phyloP scores from a whole-genome alignment of 2,329 filamentous ascomycete genomes.

The Sporothrix brasiliensis region DNA sequence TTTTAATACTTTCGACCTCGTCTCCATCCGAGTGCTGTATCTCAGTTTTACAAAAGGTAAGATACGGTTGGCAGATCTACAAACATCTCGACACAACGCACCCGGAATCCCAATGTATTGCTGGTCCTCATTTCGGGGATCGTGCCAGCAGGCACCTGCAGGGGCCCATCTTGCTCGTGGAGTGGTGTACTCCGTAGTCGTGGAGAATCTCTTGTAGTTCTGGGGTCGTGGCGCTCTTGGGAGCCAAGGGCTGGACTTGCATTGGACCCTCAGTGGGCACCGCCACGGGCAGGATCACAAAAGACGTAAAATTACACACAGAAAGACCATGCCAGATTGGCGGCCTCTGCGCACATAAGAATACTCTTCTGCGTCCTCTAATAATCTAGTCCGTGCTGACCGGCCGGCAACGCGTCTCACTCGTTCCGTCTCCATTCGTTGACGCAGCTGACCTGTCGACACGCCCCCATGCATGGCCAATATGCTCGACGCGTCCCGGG shows the following conservation, averaged over 20 bases:
- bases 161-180: constrained; percentile 2
- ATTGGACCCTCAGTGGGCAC: not conserved
- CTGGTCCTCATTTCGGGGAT: constrained; percentile 19
- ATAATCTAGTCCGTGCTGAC: not conserved
- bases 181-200: not conserved
- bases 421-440: not conserved
- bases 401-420: constrained; percentile 5
- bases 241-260: not conserved
- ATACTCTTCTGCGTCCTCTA: not conserved
- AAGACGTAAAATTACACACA: not conserved
- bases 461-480: not conserved
- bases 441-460: not conserved
- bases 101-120: not conserved
- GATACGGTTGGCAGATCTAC: not conserved
- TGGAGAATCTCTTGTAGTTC: not conserved
- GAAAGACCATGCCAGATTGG: not conserved
- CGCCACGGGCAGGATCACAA: not conserved
- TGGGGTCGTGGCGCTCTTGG: not conserved
- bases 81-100: not conserved
- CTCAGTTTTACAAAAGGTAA: not conserved
- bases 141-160: constrained; percentile 2
- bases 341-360: not conserved
- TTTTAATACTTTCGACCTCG: no score
- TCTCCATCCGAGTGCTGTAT: not conserved
- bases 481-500: not conserved